Percentiles rank a stretch among this genome's conserved stretches.
Evolutionary conservation across 225 moss, liverwort and hornwort species (phyloP).

Genomic region (Climacium dendroides): DNA sequence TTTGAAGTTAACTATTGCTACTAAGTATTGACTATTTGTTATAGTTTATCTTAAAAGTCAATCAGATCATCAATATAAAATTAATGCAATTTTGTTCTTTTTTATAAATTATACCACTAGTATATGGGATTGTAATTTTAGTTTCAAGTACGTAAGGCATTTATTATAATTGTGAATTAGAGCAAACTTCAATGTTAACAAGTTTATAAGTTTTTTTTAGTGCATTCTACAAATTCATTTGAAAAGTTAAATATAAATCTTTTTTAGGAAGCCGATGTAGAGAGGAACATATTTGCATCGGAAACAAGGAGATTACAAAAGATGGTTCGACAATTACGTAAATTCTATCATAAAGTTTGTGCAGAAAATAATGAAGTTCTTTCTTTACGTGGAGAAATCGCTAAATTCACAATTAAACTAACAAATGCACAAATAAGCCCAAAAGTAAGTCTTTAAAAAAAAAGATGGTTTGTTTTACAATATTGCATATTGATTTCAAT

Average conservation of each 20-base stretch:
- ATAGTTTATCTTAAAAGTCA: neutral
- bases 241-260: neutral
- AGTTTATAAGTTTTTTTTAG: too few species aligned
- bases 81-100: neutral
- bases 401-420: neutral
- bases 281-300: constrained; percentile 4
- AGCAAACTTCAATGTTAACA: neutral
- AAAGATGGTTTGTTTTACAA: neutral
- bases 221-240: neutral
- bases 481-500: neutral
- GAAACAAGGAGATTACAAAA: constrained; percentile 23
- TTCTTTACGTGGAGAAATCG: neutral
- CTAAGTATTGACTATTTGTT: rapidly evolving
- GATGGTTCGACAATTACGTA: neutral
- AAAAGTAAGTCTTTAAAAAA: neutral
- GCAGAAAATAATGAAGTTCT: neutral
- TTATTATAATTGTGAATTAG: neutral
- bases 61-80: neutral
- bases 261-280: constrained; percentile 5
- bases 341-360: constrained; percentile 7
- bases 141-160: neutral
- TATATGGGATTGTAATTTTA: neutral
- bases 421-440: neutral
- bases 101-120: neutral
- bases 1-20: too few species aligned